Evolutionary conservation across 441 rosid genomes (phyloP).

Genomic region (Gossypium schwendimanii): DNA sequence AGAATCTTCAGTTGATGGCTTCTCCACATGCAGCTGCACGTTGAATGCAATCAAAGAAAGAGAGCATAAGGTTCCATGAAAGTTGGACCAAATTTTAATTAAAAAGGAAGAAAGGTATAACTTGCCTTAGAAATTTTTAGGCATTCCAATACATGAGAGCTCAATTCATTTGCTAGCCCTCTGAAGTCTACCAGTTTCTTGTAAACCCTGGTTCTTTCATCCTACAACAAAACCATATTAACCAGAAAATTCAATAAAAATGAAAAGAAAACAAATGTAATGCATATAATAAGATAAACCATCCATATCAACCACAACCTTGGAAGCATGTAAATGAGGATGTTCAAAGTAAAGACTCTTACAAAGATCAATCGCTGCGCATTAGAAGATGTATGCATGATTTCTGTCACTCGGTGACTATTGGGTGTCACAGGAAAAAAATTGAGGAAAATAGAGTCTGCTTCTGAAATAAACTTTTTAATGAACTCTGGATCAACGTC

Average conservation of each 20-base stretch:
- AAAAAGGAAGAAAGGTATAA: slow-evolving; percentile 5
- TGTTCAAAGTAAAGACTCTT: slow-evolving; percentile 24
- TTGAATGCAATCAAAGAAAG: slow-evolving; percentile 15
- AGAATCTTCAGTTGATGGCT: slow-evolving; percentile 38
- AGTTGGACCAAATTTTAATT: background rate
- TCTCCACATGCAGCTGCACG: slow-evolving; percentile 64
- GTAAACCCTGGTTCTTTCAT: slow-evolving; percentile 71
- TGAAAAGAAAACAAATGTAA: slow-evolving; percentile 1
- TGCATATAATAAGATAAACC: slow-evolving; percentile 7
- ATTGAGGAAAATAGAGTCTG: slow-evolving; percentile 38
- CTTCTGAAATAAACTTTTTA: slow-evolving; percentile 34
- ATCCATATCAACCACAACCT: slow-evolving; percentile 11
- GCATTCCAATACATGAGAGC: slow-evolving; percentile 70
- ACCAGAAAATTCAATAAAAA: slow-evolving; percentile 6
- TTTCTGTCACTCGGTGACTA: slow-evolving; percentile 77
- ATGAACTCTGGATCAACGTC: slow-evolving; percentile 61
- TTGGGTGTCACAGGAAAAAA: slow-evolving; percentile 83
- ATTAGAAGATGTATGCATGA: slow-evolving; percentile 43
- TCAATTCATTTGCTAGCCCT: slow-evolving; percentile 60
- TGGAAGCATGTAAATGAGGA: background rate
- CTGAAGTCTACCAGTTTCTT: slow-evolving; percentile 69
- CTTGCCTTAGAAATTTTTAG: slow-evolving; percentile 83
- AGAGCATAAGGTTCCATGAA: slow-evolving; percentile 14
- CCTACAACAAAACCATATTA: slow-evolving; percentile 34
- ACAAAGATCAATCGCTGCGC: slow-evolving; percentile 64